Evolutionary conservation across 2,329 filamentous ascomycete genomes (phyloP).

Genomic region (Ophiostoma sp.): DNA sequence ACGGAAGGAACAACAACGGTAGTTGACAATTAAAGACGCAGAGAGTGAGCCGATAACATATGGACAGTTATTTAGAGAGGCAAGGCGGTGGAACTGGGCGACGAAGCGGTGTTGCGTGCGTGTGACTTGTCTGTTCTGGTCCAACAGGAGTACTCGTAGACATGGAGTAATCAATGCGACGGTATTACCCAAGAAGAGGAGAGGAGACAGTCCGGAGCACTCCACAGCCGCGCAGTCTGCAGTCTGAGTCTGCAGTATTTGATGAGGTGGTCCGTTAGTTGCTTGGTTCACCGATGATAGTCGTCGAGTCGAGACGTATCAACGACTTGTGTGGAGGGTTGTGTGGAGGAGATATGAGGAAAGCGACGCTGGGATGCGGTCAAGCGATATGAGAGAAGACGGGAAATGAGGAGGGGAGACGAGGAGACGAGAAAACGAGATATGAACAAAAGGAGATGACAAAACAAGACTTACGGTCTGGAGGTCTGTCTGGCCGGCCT

Average conservation of each 20-base stretch:
- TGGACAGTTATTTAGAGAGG: neutral
- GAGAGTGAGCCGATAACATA: neutral
- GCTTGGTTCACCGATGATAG: neutral
- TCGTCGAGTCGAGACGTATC: neutral
- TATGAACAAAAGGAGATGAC: neutral
- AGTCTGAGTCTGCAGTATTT: neutral
- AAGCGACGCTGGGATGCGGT: neutral
- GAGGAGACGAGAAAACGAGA: neutral
- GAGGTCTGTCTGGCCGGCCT: neutral
- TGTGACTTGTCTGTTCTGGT: slow-evolving; percentile 8
- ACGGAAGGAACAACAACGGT: neutral
- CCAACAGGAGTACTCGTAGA: neutral
- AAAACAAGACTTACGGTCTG: neutral
- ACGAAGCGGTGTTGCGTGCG: slow-evolving; percentile 3
- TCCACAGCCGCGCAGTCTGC: slow-evolving; percentile 2
- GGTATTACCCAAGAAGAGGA: neutral
- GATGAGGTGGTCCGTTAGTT: neutral
- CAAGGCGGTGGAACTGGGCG: slow-evolving; percentile 1
- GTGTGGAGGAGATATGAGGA: neutral
- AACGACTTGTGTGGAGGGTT: neutral
- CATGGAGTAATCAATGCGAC: neutral
- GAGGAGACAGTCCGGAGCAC: neutral
- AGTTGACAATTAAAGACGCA: neutral
- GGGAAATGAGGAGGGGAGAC: neutral
- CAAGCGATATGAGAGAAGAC: neutral